Evolutionary conservation across 1,139 yeast genomes (phyloP).

Genomic region (Candida sojae): DNA sequence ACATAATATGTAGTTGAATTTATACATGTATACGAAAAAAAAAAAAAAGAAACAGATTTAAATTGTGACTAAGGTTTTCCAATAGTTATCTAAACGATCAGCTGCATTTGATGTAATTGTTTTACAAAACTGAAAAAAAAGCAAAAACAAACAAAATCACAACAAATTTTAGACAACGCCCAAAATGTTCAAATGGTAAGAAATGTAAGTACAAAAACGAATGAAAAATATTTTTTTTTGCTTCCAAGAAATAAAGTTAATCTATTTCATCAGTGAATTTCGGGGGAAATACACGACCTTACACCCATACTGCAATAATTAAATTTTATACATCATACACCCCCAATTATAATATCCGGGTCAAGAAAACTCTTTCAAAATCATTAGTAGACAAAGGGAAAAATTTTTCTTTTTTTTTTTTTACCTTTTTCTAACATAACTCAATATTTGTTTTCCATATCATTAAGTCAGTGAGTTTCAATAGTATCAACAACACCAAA

Average conservation of each 20-base stretch:
- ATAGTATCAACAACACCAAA: not conserved
- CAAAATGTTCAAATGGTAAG: not conserved
- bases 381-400: not conserved
- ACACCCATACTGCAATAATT: conserved; percentile 8
- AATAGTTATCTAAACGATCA: conserved; percentile 15
- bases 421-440: not conserved
- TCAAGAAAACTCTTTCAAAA: not conserved
- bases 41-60: not conserved
- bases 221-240: not conserved
- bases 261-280: conserved; percentile 29
- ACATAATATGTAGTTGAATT: not conserved
- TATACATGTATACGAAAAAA: not conserved
- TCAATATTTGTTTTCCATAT: not conserved
- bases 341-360: not conserved
- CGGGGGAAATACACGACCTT: conserved; percentile 6
- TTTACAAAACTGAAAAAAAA: not conserved
- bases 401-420: not conserved
- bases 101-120: not conserved
- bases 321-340: not conserved
- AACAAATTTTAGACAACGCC: not conserved
- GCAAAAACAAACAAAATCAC: not conserved
- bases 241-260: conserved; percentile 14
- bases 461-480: not conserved
- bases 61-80: not conserved
- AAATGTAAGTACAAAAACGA: not conserved